Percentiles rank a stretch among this genome's conserved stretches.
Conservation (phyloP, 306 rosid species). For the Dalbergia cultrata region DNA sequence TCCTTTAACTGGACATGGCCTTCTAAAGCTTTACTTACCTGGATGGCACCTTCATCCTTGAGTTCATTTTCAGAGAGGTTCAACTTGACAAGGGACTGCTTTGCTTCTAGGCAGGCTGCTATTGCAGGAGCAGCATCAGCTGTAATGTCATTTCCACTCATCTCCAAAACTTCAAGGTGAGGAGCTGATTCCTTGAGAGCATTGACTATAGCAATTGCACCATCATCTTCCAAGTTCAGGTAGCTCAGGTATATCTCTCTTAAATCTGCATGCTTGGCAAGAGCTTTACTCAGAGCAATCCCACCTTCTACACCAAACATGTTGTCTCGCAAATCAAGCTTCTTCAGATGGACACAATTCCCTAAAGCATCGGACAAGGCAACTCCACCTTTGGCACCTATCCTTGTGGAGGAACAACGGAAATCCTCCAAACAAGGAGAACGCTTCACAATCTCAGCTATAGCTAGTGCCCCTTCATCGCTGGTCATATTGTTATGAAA, state of each 20-base stretch:
- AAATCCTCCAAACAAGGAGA: constrained; percentile 80
- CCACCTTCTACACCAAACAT: constrained; percentile 92
- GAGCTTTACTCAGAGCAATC: constrained; percentile 78
- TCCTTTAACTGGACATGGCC: constrained; percentile 67
- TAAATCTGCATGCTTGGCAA: constrained; percentile 66
- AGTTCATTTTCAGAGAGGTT: constrained; percentile 88
- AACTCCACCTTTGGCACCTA: constrained; percentile 83
- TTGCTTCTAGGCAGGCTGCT: constrained; percentile 67
- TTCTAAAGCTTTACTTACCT: constrained; percentile 70
- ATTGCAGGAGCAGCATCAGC: constrained; percentile 73
- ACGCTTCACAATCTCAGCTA: constrained; percentile 72
- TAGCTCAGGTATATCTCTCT: constrained; percentile 82
- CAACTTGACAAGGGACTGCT: constrained; percentile 71
- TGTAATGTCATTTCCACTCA: constrained; percentile 91
- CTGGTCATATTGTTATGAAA: constrained; percentile 92
- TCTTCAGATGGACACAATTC: constrained; percentile 65
- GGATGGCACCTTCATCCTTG: constrained; percentile 86
- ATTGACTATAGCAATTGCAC: constrained; percentile 69
- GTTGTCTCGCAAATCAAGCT: constrained; percentile 93
- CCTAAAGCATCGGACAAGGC: constrained; percentile 76
- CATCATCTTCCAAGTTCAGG: constrained; percentile 90
- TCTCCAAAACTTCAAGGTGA: constrained; percentile 81
- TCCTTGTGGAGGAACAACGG: constrained; percentile 88
- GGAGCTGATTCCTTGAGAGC: constrained; percentile 82
- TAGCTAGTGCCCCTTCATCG: constrained; percentile 82